Evolutionary conservation across 176 grass and related monocot genomes (phyloP).

Genomic region (Carex scoparia): DNA sequence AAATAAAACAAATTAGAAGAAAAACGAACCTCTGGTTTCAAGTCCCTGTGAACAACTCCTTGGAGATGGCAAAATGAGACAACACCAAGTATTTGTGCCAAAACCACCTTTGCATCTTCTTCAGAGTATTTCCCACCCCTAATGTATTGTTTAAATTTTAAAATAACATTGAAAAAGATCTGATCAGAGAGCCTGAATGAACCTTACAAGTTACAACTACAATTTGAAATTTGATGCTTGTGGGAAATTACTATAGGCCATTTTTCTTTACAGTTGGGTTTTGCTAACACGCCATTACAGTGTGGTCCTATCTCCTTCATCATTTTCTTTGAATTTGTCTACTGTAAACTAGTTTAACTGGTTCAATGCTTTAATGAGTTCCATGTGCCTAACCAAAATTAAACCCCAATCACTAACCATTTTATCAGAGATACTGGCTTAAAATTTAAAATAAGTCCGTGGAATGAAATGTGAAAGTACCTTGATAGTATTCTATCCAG

Average conservation of each 20-base stretch:
- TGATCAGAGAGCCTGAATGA: background rate
- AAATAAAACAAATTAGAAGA: conserved; percentile 7
- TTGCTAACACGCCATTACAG: background rate
- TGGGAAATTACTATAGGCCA: background rate
- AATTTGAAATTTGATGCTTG: background rate
- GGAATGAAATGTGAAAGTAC: conserved; percentile 28
- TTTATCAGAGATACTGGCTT: background rate
- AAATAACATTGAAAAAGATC: background rate
- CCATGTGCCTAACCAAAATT: background rate
- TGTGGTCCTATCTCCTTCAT: background rate
- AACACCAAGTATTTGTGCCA: conserved; percentile 90
- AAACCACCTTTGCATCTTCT: conserved; percentile 90
- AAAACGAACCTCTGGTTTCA: conserved; percentile 86
- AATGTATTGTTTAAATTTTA: conserved; percentile 6
- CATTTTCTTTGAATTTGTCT: background rate
- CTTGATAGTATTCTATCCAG: conserved; percentile 89
- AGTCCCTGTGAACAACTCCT: conserved; percentile 95
- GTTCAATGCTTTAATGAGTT: background rate
- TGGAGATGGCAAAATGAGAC: conserved; percentile 99
- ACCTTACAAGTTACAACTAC: background rate
- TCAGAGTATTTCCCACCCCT: conserved; percentile 99
- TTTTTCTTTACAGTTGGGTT: background rate
- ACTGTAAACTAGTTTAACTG: background rate
- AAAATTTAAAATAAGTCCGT: background rate
- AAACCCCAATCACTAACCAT: background rate